A percentile compares a stretch with the other conserved stretches of the same genome.
These are phyloP conservation scores for Saccharomycopsis capsularis DNA, from an alignment of 805 yeast species.

Conservation along the genomic window DNA sequence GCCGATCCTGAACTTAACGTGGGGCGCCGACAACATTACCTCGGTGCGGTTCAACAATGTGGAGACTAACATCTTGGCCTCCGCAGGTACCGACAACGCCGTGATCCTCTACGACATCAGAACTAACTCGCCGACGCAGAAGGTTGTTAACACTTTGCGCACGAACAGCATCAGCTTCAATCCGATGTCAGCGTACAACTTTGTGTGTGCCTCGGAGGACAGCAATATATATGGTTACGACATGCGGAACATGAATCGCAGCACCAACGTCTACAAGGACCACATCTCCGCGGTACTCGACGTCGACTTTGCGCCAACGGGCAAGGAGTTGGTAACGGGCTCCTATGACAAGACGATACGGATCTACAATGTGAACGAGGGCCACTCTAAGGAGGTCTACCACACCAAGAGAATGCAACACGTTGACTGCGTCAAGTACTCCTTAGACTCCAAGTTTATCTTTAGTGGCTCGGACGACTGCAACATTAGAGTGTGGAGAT, in stretches of 20 bases:
- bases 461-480: conserved; percentile 94
- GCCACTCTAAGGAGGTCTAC: conserved; percentile 91
- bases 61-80: conserved; percentile 82
- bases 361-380: conserved; percentile 65
- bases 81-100: conserved; percentile 87
- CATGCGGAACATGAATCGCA: conserved; percentile 82
- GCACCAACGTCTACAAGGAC: conserved; percentile 83
- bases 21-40: conserved; percentile 94
- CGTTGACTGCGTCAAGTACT: conserved; percentile 72
- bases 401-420: conserved; percentile 98
- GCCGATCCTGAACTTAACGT: conserved; percentile 69
- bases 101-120: conserved; percentile 85
- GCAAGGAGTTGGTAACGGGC: conserved; percentile 91
- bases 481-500: conserved; percentile 89
- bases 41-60: conserved; percentile 83
- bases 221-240: conserved; percentile 93
- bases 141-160: conserved; percentile 72
- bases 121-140: conserved; percentile 87
- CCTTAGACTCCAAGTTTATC: conserved; percentile 85
- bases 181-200: conserved; percentile 94
- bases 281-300: conserved; percentile 95
- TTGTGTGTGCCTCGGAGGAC: conserved; percentile 90
- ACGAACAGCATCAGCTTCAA: conserved; percentile 90
- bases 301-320: conserved; percentile 93
- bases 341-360: conserved; percentile 92